A percentile compares a stretch with the other conserved stretches of the same genome.
Evolutionary conservation across 164 flowering plant species (phyloP).

Genomic region (Tetrastigma voinierianum): DNA sequence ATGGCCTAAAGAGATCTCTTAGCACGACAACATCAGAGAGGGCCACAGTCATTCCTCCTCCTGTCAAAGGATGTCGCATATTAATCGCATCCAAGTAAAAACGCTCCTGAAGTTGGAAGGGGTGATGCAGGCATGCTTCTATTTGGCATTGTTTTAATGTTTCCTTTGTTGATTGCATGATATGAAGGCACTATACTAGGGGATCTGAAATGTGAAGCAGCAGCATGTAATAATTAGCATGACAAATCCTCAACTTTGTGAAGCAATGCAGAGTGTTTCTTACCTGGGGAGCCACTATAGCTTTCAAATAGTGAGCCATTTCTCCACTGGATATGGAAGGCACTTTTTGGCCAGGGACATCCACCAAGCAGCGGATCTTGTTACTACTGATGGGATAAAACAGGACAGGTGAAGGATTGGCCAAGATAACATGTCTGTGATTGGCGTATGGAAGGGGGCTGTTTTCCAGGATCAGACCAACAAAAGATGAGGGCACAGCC

Average conservation of each 20-base stretch:
- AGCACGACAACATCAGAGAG: constrained; percentile 24
- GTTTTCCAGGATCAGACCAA: constrained; percentile 25
- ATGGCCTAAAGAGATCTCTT: constrained; percentile 21
- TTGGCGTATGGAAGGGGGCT: constrained; percentile 21
- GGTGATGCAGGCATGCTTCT: constrained; percentile 34
- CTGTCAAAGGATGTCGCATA: constrained; percentile 21
- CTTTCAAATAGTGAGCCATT: constrained; percentile 20
- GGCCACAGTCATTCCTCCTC: constrained; percentile 37
- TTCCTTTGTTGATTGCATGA: constrained; percentile 26
- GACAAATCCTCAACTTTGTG: too few relatives aligned
- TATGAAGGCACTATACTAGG: constrained; percentile 18
- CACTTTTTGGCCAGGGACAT: constrained; percentile 25
- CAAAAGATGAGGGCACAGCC: constrained; percentile 25
- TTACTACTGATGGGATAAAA: constrained; percentile 26
- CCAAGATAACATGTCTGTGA: constrained; percentile 28
- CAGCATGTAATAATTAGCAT: not conserved
- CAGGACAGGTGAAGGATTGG: constrained; percentile 25
- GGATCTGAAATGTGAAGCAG: constrained; percentile 15
- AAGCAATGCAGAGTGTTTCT: not conserved
- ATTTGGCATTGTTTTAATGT: constrained; percentile 30
- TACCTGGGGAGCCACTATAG: constrained; percentile 31
- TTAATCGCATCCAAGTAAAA: constrained; percentile 19
- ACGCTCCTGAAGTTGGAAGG: constrained; percentile 26
- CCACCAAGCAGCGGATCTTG: constrained; percentile 26
- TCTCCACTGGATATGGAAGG: constrained; percentile 29